phyloP scores from a whole-genome alignment of 177 flowering plant species.

The Tripterygium wilfordii region DNA sequence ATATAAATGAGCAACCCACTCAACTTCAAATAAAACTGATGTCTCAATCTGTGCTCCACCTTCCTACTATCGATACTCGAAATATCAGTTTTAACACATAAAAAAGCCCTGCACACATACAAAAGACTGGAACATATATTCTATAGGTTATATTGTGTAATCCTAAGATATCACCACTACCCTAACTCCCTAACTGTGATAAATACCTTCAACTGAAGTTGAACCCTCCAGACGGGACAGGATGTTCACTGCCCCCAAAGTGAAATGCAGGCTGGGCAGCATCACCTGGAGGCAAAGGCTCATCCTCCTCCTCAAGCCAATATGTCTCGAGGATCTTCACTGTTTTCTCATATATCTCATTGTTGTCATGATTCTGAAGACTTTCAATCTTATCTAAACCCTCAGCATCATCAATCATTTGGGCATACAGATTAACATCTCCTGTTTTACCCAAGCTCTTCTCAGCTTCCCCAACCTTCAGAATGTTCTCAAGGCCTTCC shows the following conservation, averaged over 20 bases:
- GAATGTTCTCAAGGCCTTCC: conserved; percentile 70
- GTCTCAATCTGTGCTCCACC: too few relatives aligned
- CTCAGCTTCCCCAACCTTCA: conserved; percentile 69
- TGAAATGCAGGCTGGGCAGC: conserved; percentile 40
- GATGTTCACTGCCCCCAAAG: conserved; percentile 46
- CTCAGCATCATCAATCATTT: conserved; percentile 53
- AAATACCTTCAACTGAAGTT: conserved; percentile 55
- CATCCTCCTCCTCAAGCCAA: conserved; percentile 62
- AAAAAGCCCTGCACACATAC: too few relatives aligned
- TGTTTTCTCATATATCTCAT: conserved; percentile 76
- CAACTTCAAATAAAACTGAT: too few relatives aligned
- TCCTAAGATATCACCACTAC: too few relatives aligned
- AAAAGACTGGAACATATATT: too few relatives aligned
- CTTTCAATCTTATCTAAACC: conserved; percentile 58
- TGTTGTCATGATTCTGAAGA: conserved; percentile 59
- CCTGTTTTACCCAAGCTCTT: conserved; percentile 41
- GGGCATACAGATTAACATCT: conserved; percentile 42
- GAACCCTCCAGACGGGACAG: conserved; percentile 65
- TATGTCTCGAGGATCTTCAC: conserved; percentile 67
- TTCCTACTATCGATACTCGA: too few relatives aligned
- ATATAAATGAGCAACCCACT: too few relatives aligned
- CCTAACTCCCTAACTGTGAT: too few relatives aligned
- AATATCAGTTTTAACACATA: too few relatives aligned
- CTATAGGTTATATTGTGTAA: too few relatives aligned
- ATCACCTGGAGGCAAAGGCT: conserved; percentile 36